Percentiles rank a stretch among this genome's conserved stretches.
These are phyloP conservation scores for Lachancea nothofagi DNA, from an alignment of 805 yeast genomes.

Conservation along the genomic window DNA sequence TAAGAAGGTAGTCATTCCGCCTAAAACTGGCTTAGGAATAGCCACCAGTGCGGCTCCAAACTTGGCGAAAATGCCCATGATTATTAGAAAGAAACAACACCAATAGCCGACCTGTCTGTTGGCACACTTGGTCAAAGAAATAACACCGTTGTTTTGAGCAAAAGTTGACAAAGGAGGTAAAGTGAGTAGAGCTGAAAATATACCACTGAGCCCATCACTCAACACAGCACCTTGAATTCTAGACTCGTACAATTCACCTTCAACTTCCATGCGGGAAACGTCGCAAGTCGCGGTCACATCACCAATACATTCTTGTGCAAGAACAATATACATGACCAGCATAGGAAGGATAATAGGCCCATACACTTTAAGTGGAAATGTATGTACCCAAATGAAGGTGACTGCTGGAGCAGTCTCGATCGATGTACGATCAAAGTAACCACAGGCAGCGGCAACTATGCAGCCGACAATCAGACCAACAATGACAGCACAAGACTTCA, in stretches of 20 bases:
- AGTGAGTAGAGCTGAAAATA: conserved; percentile 71
- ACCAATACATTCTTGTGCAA: conserved; percentile 92
- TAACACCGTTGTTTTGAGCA: conserved; percentile 95
- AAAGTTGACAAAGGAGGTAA: conserved; percentile 87
- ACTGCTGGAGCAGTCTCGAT: conserved; percentile 74
- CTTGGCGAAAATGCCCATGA: conserved; percentile 86
- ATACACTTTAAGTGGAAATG: conserved; percentile 69
- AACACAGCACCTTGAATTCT: conserved; percentile 90
- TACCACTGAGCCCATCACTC: conserved; percentile 81
- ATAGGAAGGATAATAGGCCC: conserved; percentile 85
- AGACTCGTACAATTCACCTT: conserved; percentile 74
- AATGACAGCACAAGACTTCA: conserved; percentile 91
- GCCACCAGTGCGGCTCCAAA: conserved; percentile 86
- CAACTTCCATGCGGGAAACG: conserved; percentile 79
- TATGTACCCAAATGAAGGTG: conserved; percentile 83
- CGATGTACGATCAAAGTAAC: conserved; percentile 57
- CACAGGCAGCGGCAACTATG: conserved; percentile 87
- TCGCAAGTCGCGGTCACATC: conserved; percentile 93
- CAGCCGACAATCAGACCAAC: conserved; percentile 81
- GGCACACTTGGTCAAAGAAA: conserved; percentile 87
- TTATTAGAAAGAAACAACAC: conserved; percentile 69
- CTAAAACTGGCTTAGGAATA: conserved; percentile 73
- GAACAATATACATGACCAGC: conserved; percentile 72
- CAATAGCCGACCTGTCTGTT: conserved; percentile 74
- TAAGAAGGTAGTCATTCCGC: conserved; percentile 81